Conservation (phyloP, 139 green algal species). For the Protoeuglena noctilucae region DNA sequence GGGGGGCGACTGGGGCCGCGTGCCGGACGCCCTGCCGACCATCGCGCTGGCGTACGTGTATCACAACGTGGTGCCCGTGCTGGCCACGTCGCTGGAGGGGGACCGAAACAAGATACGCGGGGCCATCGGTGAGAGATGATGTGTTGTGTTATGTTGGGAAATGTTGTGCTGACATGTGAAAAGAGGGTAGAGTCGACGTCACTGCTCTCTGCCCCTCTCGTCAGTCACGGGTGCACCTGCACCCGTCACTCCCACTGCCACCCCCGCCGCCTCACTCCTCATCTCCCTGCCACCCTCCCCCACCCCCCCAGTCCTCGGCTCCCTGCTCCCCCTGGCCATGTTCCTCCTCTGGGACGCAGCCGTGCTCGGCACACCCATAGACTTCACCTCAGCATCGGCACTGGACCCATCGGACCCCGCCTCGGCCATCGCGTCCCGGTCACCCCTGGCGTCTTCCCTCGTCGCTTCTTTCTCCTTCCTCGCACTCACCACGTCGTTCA, state of each 20-base stretch:
- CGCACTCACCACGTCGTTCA: constrained; percentile 61
- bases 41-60: constrained; percentile 53
- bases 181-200: too few species aligned
- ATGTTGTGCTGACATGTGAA: too few species aligned
- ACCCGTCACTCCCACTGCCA: too few species aligned
- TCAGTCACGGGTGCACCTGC: too few species aligned
- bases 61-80: constrained; percentile 52
- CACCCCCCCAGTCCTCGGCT: too few species aligned
- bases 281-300: too few species aligned
- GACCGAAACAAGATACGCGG: constrained; percentile 33
- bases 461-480: constrained; percentile 44
- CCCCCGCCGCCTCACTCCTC: too few species aligned
- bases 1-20: constrained; percentile 28
- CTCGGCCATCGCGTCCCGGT: constrained; percentile 2
- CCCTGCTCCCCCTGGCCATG: constrained; percentile 47
- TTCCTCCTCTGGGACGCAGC: constrained; percentile 63
- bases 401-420: constrained; percentile 11
- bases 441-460: constrained; percentile 8
- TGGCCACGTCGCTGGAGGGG: constrained; percentile 23
- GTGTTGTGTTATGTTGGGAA: too few species aligned
- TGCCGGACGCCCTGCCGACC: constrained; percentile 45
- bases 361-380: constrained; percentile 33
- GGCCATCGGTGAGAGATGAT: too few species aligned
- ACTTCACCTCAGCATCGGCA: constrained; percentile 2
- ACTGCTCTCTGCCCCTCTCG: too few species aligned